Base-by-base conservation (phyloP, 2,329 filamentous ascomycete species). In the Talaromyces sp. region DNA sequence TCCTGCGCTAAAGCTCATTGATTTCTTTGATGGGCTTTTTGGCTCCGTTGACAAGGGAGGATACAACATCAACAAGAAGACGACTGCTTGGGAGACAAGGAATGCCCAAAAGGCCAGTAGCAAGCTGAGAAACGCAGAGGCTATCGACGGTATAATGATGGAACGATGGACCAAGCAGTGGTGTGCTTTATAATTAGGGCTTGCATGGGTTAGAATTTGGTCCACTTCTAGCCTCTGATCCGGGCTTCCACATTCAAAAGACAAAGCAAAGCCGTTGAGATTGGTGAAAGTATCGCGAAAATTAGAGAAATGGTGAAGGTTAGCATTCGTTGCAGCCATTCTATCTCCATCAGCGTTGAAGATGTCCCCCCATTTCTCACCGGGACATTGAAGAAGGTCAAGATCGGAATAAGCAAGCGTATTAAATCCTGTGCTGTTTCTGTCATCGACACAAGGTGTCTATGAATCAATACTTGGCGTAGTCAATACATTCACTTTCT, bases 1-100 rank as follows among this genome's bases (percentile, higher is more conserved):
- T 45, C 60, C 60, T 13, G 60, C 60, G 19, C 13, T 43, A n/a
- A 52, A 45, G 16, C 47, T 62, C 13, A 52, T 62, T 35, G 47
- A 39, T 22, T 56, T 62, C 60, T 62, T 62, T 27, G 39, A 54
- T 13, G 16, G 11, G 35, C 48, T n/a, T 16, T 62, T 56, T 43
- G 39, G 60, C 19, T 33, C 47, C 2, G 33, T 24, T 35, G 33
- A 19, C 14, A 24, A 62, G 22, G 45, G 33, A 22, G n/a, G 41
- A 50, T 50, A 48, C n/a, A 50, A 14, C 14, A 33, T n/a, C 3
- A 16, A 48, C 2, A 39, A 16, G 50, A 39, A n/a, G 33, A 41
- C 14, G 16, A 5, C 16, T 54, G 1, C 50, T 54, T 62, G 60
- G 60, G 60, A 62, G 50, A 56, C 35, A 16, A 33, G 27, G 6